A percentile compares a stretch with the other conserved stretches of the same genome.
Conservation (phyloP, 1,284 basidiomycete species). For the Ustanciosporium gigantosporum region DNA sequence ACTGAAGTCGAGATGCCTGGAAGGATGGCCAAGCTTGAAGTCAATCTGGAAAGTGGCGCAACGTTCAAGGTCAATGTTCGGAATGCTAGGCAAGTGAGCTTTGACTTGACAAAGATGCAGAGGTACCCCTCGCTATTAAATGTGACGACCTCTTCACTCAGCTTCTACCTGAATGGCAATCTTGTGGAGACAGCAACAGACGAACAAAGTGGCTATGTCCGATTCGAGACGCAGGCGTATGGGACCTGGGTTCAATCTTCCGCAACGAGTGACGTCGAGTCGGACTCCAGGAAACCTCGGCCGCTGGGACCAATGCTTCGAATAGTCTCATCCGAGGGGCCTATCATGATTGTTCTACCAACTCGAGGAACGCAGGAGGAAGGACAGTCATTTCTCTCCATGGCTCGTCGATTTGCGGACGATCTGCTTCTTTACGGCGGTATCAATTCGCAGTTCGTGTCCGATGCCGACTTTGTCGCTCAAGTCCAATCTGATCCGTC, state of each 20-base stretch:
- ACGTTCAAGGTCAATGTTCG: background rate
- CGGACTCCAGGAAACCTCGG: constrained; percentile 1
- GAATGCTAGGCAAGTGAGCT: background rate
- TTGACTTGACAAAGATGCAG: background rate
- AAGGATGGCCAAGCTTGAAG: constrained; percentile 27
- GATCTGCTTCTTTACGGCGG: constrained; percentile 30
- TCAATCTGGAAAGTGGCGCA: background rate
- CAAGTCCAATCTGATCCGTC: background rate
- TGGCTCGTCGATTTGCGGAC: constrained; percentile 21
- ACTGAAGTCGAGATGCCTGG: constrained; percentile 68
- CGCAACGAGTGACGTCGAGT: too few relatives aligned
- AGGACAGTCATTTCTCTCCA: constrained; percentile 6
- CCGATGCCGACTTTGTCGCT: constrained; percentile 11
- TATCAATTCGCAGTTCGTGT: constrained; percentile 29
- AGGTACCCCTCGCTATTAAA: background rate
- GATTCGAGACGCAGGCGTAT: background rate
- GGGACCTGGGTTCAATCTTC: background rate
- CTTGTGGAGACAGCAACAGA: background rate
- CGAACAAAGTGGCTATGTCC: background rate
- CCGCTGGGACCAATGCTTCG: constrained; percentile 25
- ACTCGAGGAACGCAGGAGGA: constrained; percentile 2
- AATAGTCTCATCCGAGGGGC: constrained; percentile 19
- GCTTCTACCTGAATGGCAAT: background rate
- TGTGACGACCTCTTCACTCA: background rate
- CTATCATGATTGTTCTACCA: constrained; percentile 26